A percentile compares a stretch with the other conserved stretches of the same genome.
Evolutionary conservation across 805 yeast species (phyloP).

Genomic region (Dipodascopsis tothii): DNA sequence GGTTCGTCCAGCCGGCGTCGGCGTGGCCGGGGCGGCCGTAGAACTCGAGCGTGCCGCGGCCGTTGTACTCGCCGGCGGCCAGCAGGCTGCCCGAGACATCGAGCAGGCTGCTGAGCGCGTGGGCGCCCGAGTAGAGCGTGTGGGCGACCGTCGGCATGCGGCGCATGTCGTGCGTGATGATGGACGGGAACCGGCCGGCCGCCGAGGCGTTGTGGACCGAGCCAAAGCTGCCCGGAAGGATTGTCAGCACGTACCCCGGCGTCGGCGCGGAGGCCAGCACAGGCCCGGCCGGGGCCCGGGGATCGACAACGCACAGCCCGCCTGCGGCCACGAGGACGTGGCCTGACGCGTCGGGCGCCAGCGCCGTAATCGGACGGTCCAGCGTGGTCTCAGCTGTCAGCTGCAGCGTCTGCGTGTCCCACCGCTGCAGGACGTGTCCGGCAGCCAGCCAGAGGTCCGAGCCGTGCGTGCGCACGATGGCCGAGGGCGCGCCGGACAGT

Average conservation of each 20-base stretch:
- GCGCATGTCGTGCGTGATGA: conserved; percentile 16
- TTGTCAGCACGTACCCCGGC: conserved; percentile 16
- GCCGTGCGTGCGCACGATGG: conserved; percentile 3
- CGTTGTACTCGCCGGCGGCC: conserved; percentile 23
- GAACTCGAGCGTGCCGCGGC: conserved; percentile 22
- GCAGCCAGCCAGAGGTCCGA: conserved; percentile 14
- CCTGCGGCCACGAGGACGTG: conserved; percentile 3
- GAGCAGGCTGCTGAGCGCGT: conserved; percentile 12
- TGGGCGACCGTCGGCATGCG: conserved; percentile 2
- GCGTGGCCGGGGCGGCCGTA: conserved; percentile 1
- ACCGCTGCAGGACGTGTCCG: conserved; percentile 14
- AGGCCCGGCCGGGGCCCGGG: too few relatives aligned
- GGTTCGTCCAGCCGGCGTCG: conserved; percentile 13
- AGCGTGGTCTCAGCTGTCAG: conserved; percentile 3
- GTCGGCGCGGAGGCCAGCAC: background rate
- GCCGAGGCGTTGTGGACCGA: conserved; percentile 11
- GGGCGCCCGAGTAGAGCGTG: conserved; percentile 21
- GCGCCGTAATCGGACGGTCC: conserved; percentile 4
- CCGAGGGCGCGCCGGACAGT: conserved; percentile 1
- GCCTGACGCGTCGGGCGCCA: background rate
- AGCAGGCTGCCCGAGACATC: conserved; percentile 7
- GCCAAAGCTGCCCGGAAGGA: conserved; percentile 5
- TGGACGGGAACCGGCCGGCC: conserved; percentile 18
- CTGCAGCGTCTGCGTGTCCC: conserved; percentile 13
- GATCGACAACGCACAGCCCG: conserved; percentile 1